Percentiles rank a stretch among this genome's conserved stretches.
These are phyloP conservation scores for Eucalyptus victrix DNA, from an alignment of 345 rosid genomes.

Conservation along the genomic window DNA sequence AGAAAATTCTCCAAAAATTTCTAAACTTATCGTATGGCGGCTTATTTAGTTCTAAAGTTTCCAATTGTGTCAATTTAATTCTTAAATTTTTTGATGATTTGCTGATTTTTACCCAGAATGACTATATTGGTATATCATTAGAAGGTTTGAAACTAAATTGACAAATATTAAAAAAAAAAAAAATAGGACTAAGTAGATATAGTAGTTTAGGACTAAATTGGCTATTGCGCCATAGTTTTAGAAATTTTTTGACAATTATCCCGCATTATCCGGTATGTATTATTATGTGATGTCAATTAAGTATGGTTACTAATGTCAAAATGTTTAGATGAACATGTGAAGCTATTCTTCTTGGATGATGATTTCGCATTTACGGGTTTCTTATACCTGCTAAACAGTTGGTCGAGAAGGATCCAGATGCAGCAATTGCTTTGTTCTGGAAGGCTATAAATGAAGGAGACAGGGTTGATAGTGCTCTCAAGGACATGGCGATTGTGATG, in stretches of 20 bases:
- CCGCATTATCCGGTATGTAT: not conserved
- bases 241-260: not conserved
- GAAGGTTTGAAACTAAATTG: no score
- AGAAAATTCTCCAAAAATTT: not conserved
- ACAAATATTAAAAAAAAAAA: no score
- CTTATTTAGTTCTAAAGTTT: no score
- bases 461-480: conserved; percentile 83
- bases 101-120: no score
- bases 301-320: not conserved
- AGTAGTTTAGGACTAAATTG: no score
- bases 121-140: no score
- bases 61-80: no score
- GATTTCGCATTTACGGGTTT: not conserved
- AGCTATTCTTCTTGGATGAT: not conserved
- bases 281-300: not conserved
- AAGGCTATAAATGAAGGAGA: conserved; percentile 77
- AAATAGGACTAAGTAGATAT: no score
- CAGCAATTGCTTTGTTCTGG: conserved; percentile 72
- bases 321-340: not conserved
- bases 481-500: conserved; percentile 90
- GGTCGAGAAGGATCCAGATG: conserved; percentile 61
- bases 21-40: not conserved
- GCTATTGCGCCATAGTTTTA: no score
- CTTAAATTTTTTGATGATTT: no score
- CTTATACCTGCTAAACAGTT: conserved; percentile 10